Percentiles rank a stretch among this genome's conserved stretches.
Evolutionary conservation across 2,329 filamentous ascomycete species (phyloP).

Genomic region (Dissoconium aciculare): DNA sequence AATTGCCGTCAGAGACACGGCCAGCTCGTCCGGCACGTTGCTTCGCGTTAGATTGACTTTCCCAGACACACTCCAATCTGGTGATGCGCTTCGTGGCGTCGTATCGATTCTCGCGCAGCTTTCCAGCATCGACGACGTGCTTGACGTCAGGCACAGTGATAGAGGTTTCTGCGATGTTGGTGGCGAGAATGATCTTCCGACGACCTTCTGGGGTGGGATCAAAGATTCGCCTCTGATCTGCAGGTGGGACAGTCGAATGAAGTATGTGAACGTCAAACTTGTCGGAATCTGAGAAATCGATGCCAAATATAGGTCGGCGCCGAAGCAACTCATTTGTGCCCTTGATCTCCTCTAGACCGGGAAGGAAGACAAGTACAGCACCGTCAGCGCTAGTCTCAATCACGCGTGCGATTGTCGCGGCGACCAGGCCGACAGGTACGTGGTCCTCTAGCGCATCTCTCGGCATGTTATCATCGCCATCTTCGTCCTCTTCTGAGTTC

Average conservation of each 20-base stretch:
- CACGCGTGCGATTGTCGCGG: constrained; percentile 34
- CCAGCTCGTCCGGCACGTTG: constrained; percentile 38
- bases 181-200: constrained; percentile 36
- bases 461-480: constrained; percentile 9
- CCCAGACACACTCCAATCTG: constrained; percentile 30
- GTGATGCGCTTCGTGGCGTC: constrained; percentile 27
- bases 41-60: constrained; percentile 33
- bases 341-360: constrained; percentile 30
- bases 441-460: constrained; percentile 25
- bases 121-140: constrained; percentile 37
- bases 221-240: constrained; percentile 31
- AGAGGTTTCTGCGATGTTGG: constrained; percentile 38
- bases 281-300: constrained; percentile 28
- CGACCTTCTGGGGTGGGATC: constrained; percentile 26
- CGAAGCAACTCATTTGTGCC: constrained; percentile 21
- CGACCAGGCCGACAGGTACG: constrained; percentile 30
- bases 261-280: constrained; percentile 33
- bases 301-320: constrained; percentile 16
- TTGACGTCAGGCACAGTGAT: constrained; percentile 39
- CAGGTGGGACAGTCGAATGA: constrained; percentile 31
- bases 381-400: constrained; percentile 28
- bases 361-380: constrained; percentile 36
- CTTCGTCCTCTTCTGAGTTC: constrained; percentile 13
- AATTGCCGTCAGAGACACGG: constrained; percentile 34
- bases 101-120: constrained; percentile 27